These are phyloP conservation scores for Solanum pinnatisectum DNA, from an alignment of 257 asterid species.

Conservation along the genomic window DNA sequence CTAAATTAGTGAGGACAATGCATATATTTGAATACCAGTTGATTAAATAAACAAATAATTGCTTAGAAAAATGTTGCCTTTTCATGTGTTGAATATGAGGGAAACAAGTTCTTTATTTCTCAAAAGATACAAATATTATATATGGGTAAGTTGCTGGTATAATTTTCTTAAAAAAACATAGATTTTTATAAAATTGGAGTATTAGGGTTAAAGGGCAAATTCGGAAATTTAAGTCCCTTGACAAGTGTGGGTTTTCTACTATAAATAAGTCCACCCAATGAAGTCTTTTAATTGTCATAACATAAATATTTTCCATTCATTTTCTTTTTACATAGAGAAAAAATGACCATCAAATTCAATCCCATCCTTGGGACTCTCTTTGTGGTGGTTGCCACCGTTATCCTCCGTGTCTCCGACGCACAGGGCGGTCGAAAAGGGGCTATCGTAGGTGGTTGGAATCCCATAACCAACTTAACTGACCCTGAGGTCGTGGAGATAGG, in stretches of 20 bases:
- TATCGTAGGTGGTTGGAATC: neutral
- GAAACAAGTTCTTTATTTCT: neutral
- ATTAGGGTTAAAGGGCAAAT: neutral
- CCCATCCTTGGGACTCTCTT: neutral
- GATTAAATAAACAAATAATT: neutral
- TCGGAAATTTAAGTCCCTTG: neutral
- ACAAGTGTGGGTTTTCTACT: neutral
- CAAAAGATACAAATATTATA: too few relatives aligned
- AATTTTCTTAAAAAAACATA: neutral
- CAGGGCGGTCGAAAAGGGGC: neutral
- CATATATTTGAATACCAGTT: neutral
- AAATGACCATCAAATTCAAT: constrained; percentile 13
- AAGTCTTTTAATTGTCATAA: neutral
- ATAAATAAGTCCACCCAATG: neutral
- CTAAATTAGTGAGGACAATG: neutral
- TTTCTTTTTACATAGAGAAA: neutral
- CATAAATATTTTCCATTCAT: neutral
- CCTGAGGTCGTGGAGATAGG: constrained; percentile 17
- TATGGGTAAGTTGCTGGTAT: neutral
- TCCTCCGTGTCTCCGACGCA: neutral
- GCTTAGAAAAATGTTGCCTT: neutral
- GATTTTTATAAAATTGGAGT: neutral
- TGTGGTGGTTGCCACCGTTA: neutral
- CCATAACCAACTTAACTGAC: constrained; percentile 10
- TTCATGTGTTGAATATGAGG: neutral